Evolutionary conservation across 2,329 filamentous ascomycete genomes (phyloP), one percentile per base, ranked within the genome.

Genomic region (Stagonosporopsis tanaceti): DNA sequence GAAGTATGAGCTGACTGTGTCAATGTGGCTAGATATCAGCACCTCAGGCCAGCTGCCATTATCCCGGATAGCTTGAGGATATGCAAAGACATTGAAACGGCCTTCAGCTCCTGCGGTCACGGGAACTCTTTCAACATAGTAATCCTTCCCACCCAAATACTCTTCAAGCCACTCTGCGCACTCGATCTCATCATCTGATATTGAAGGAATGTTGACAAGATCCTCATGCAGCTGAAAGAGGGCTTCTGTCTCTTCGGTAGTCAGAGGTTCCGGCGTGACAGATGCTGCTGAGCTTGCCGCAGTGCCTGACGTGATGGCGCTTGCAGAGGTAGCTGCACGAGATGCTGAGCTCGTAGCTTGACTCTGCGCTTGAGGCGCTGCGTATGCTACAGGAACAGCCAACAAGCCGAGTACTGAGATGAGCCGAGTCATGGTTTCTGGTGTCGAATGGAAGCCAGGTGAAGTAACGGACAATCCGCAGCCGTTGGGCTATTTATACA

Each of bases 21-120:
- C 93, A 65, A 96, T 93, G 72, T 96, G 92, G 57, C 88, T 92
- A 2, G 87, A 88, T 4, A 93, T 76, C n/a, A 92, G 77, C 8
- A 90, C 79, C 46, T 82, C 82, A 4, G 11, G 87, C 82, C 22
- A 81, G 75, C 27, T 80, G 2, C 61, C 62, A 12, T 57, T 46
- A 22, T 69, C 61, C 77, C 15, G 74, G 65, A 50, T 76, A 68
- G 2, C 78, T 74, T 61, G 53, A 1, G 67, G 63, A 25, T 84
- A 92, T 3, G 92, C 92, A 44, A 93, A 81, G 47, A 96, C 82
- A 71, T 96, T 96, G 80, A 88, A 92, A 44, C 89, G 82, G 9
- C 62, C 60, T n/a, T 59, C 62, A 60, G 76, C 73, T 25, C 54
- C 63, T 57, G 76, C 72, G 14, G 46, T 61, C 79, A 84, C 69